A percentile compares a stretch with the other conserved stretches of the same genome.
Conservation (phyloP, 257 asterid species). For the Catharanthus roseus region DNA sequence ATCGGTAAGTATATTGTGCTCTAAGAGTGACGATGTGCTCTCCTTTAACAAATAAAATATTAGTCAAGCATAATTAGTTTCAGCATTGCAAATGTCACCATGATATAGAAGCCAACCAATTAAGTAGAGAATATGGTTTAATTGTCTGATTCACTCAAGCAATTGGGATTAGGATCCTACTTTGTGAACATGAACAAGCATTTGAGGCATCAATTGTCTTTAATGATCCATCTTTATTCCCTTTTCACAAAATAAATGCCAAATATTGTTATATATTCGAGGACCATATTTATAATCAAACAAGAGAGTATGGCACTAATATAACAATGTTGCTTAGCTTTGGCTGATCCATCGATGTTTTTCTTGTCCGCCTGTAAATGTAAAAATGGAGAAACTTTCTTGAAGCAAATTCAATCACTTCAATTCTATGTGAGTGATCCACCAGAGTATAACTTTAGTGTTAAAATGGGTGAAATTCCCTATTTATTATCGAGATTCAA, state of each 20-base stretch:
- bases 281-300: background rate
- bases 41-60: background rate
- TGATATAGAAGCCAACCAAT: background rate
- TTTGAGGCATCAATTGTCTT: background rate
- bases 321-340: background rate
- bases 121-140: background rate
- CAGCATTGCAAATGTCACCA: background rate
- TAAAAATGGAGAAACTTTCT: too few relatives aligned
- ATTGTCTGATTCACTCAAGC: background rate
- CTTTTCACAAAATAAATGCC: constrained; percentile 4
- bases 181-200: background rate
- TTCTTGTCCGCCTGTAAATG: too few relatives aligned
- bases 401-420: too few relatives aligned
- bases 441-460: too few relatives aligned
- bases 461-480: too few relatives aligned
- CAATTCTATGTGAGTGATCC: too few relatives aligned
- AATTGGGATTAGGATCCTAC: background rate
- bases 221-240: background rate
- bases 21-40: too few relatives aligned
- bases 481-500: too few relatives aligned
- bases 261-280: background rate
- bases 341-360: background rate
- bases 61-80: background rate
- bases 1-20: too few relatives aligned
- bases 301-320: background rate